Evolutionary conservation across 305 asterid species (phyloP).

Genomic region (Withania somnifera): DNA sequence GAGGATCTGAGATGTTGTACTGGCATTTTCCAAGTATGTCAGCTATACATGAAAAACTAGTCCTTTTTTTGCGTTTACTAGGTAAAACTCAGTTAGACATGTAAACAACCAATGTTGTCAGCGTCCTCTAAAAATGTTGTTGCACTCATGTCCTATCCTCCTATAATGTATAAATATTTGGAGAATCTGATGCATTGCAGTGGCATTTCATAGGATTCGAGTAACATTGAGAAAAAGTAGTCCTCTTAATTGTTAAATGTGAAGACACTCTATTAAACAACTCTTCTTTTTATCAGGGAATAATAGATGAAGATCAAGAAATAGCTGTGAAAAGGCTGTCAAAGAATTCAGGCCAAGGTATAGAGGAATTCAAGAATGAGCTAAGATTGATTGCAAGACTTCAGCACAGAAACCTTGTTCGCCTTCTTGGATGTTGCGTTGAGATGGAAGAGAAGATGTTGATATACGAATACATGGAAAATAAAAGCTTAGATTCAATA

Average conservation of each 20-base stretch:
- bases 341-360: slow-evolving; percentile 69
- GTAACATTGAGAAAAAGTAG: background rate
- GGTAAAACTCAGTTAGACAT: slow-evolving; percentile 18
- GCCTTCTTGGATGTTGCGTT: slow-evolving; percentile 69
- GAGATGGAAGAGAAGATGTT: slow-evolving; percentile 80
- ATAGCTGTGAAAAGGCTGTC: slow-evolving; percentile 88
- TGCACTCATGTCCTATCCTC: background rate
- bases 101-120: background rate
- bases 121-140: background rate
- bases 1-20: background rate
- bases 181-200: no score
- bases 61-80: slow-evolving; percentile 38
- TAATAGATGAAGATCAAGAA: slow-evolving; percentile 52
- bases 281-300: slow-evolving; percentile 31
- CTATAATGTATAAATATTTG: background rate
- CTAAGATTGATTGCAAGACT: slow-evolving; percentile 68
- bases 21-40: background rate
- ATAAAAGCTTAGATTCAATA: slow-evolving; percentile 70
- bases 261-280: background rate
- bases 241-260: background rate
- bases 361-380: slow-evolving; percentile 82
- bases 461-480: slow-evolving; percentile 77
- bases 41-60: background rate
- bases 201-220: background rate
- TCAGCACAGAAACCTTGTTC: slow-evolving; percentile 82